Evolutionary conservation across 2,329 filamentous ascomycete species (phyloP).

Genomic region (Fusarium napiforme): DNA sequence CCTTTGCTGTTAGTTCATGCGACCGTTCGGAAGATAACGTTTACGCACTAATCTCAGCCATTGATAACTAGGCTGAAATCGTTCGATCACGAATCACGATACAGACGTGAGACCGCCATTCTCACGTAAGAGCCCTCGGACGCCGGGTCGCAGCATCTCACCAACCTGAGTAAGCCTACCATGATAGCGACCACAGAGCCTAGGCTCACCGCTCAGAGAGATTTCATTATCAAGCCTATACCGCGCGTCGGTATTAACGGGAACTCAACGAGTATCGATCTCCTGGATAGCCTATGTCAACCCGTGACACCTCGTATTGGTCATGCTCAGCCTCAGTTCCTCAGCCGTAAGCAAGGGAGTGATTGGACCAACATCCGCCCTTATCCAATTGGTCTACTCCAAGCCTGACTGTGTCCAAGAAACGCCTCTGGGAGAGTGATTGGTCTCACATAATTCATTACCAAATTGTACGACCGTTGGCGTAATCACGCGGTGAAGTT

Average conservation of each 20-base stretch:
- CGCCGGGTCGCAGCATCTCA: background rate
- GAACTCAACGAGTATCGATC: too few species aligned
- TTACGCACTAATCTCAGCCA: background rate
- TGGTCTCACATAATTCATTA: background rate
- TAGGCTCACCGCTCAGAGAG: too few species aligned
- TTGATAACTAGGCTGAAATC: background rate
- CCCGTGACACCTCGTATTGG: background rate
- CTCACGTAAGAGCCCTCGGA: background rate
- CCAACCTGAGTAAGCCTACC: background rate
- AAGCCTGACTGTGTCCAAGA: background rate
- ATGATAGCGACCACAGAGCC: background rate
- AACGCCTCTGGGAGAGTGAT: background rate
- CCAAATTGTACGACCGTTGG: background rate
- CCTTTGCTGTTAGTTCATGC: rapidly evolving
- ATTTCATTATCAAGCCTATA: background rate
- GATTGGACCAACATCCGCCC: background rate
- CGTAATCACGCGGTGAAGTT: background rate
- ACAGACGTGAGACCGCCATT: background rate
- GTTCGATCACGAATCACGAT: too few species aligned
- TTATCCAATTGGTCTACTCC: background rate
- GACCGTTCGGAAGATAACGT: too few species aligned
- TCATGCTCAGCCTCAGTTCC: background rate
- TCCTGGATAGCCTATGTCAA: background rate
- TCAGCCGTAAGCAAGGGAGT: background rate
- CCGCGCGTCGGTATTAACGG: background rate